These are phyloP conservation scores for Solanum tacnaense DNA, from an alignment of 257 asterid species.

Conservation along the genomic window DNA sequence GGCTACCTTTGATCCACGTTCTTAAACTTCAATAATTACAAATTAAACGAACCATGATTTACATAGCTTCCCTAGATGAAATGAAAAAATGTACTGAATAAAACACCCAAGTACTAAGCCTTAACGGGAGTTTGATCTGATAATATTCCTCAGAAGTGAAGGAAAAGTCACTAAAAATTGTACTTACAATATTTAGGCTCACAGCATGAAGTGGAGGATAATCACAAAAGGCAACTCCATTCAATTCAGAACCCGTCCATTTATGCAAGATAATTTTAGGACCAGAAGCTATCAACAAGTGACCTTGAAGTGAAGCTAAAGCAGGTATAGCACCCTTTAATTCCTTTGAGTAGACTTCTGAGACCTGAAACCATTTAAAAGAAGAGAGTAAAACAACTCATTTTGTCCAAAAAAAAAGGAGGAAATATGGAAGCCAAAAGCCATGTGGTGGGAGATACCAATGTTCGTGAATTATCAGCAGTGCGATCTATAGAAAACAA, in stretches of 20 bases:
- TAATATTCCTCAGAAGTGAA: neutral
- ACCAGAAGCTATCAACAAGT: constrained; percentile 88
- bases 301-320: constrained; percentile 91
- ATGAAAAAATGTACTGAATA: neutral
- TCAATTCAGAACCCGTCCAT: constrained; percentile 95
- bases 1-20: neutral
- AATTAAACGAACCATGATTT: neutral
- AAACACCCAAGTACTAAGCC: neutral
- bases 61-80: neutral
- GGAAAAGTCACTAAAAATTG: neutral
- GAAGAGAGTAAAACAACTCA: constrained; percentile 4
- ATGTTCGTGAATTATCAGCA: constrained; percentile 50
- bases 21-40: neutral
- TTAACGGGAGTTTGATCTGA: neutral
- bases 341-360: constrained; percentile 87
- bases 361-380: constrained; percentile 44
- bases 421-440: neutral
- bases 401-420: neutral
- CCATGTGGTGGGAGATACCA: constrained; percentile 28
- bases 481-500: constrained; percentile 64
- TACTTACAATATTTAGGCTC: constrained; percentile 90
- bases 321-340: constrained; percentile 99
- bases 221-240: constrained; percentile 81
- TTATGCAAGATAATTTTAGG: constrained; percentile 87
- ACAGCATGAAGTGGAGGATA: constrained; percentile 97